These are phyloP conservation scores for Eutypa lata DNA, from an alignment of 2,329 filamentous ascomycete genomes.

Conservation along the genomic window DNA sequence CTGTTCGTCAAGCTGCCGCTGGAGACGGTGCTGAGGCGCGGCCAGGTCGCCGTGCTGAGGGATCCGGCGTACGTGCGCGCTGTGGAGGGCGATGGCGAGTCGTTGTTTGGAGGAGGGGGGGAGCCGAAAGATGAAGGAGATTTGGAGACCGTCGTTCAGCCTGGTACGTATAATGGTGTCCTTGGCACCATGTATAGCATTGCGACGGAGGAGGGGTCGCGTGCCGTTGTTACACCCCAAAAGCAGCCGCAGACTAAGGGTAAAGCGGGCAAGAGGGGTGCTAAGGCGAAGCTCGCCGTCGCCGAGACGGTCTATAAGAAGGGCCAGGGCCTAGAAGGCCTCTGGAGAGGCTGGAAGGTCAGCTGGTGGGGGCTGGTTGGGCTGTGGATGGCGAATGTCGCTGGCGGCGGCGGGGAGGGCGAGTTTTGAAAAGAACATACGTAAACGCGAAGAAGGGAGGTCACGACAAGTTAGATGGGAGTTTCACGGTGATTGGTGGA, in stretches of 20 bases:
- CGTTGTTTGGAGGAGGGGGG: no score
- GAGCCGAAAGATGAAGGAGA: no score
- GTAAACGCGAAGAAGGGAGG: no score
- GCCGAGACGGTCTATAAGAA: conserved; percentile 47
- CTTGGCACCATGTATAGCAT: conserved; percentile 91
- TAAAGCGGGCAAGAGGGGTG: conserved; percentile 27
- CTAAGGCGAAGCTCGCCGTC: conserved; percentile 30
- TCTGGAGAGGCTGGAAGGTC: conserved; percentile 74
- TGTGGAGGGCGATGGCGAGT: conserved; percentile 30
- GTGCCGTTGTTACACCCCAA: conserved; percentile 38
- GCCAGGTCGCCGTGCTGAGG: conserved; percentile 72
- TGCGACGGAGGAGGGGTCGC: conserved; percentile 73
- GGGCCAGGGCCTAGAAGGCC: conserved; percentile 65
- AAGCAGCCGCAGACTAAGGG: conserved; percentile 27
- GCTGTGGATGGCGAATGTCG: conserved; percentile 66
- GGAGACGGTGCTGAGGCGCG: conserved; percentile 86
- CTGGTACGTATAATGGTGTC: conserved; percentile 80
- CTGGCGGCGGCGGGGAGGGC: conserved; percentile 60
- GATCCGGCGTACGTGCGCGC: conserved; percentile 50
- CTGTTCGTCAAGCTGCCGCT: conserved; percentile 85
- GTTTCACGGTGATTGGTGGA: no score
- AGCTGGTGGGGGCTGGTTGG: conserved; percentile 76
- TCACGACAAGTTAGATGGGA: no score
- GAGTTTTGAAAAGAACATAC: no score
- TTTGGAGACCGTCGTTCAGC: conserved; percentile 73